Evolutionary conservation across 2,329 filamentous ascomycete species (phyloP), one percentile per base, ranked within the genome.

Genomic region (Orbilia blumenaviensis): DNA sequence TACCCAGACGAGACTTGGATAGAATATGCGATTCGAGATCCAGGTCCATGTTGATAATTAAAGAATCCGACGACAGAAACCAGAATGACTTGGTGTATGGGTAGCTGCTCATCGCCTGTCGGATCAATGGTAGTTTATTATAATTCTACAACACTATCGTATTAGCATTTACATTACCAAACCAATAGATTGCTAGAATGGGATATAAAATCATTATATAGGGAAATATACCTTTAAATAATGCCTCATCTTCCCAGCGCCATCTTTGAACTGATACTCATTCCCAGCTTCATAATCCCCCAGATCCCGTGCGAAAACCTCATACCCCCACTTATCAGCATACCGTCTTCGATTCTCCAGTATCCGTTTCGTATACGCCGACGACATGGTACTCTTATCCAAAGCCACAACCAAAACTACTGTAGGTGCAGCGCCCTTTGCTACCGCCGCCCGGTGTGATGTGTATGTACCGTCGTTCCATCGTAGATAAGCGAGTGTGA

Each of bases 361-460:
- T 78, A 99, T 88, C 80, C 89, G 89, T 71, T 90, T 86, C 66
- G 91, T 85, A 83, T 94, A 96, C 44, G 85, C 86, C 34, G 88
- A 84, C 81, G 88, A 89, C 80, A 90, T 88, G 41, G 83, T 85
- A 61, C 86, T 85, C 72, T 89, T 87, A 82, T 97, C 92, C 66
- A 97, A 84, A 7, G 94, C 89, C 1, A 95, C 97, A 76, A 99
- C 92, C 60, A 99, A 85, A 32, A 98, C 93, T 18, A 89, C 86
- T 27, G 85, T 83, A 36, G 89, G 83, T 3, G 85, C 85, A 23
- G 85, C 85, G 38, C 32, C 32, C 42, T 66, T 71, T 23, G 29
- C 48, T 4, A 38, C 56, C 2, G 85, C 82, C 58, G 81, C 79
- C 48, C 41, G 81, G n/a, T 8, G 25, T 6, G 42, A 18, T 14